Conservation (phyloP, 495 filamentous ascomycete genomes). For the Xanthoparmelia taractica region DNA sequence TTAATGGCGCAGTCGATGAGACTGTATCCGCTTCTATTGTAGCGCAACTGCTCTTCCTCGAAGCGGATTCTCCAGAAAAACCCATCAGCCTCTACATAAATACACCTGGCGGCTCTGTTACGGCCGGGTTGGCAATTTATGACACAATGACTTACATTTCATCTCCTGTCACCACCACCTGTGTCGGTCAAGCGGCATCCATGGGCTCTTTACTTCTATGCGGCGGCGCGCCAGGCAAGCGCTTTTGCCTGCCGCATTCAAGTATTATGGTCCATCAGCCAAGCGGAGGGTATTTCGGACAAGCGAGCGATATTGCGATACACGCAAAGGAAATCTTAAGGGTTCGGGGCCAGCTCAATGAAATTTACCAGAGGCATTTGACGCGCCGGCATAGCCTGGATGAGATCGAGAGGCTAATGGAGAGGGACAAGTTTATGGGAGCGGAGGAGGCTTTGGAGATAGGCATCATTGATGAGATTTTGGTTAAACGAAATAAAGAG, state of each 20-base stretch:
- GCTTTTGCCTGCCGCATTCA: conserved; percentile 83
- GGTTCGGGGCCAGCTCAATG: conserved; percentile 74
- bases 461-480: conserved; percentile 85
- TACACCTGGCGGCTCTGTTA: conserved; percentile 91
- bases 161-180: conserved; percentile 86
- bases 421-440: conserved; percentile 89
- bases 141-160: conserved; percentile 98
- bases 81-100: conserved; percentile 97
- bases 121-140: conserved; percentile 90
- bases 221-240: conserved; percentile 75
- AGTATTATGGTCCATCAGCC: conserved; percentile 97
- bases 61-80: conserved; percentile 90
- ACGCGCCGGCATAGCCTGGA: conserved; percentile 66
- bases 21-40: conserved; percentile 82
- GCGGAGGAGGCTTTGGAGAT: conserved; percentile 80
- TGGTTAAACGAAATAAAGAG: conserved; percentile 50
- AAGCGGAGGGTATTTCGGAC: conserved; percentile 80
- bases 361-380: conserved; percentile 80
- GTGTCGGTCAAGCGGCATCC: conserved; percentile 85
- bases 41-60: conserved; percentile 92
- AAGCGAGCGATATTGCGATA: conserved; percentile 87
- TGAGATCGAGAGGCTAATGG: conserved; percentile 90
- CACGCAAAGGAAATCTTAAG: conserved; percentile 95
- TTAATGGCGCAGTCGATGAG: conserved; percentile 89
- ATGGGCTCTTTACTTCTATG: conserved; percentile 89